These are phyloP conservation scores for Metschnikowia chrysomelidarum DNA, from an alignment of 805 yeast species.

Conservation along the genomic window DNA sequence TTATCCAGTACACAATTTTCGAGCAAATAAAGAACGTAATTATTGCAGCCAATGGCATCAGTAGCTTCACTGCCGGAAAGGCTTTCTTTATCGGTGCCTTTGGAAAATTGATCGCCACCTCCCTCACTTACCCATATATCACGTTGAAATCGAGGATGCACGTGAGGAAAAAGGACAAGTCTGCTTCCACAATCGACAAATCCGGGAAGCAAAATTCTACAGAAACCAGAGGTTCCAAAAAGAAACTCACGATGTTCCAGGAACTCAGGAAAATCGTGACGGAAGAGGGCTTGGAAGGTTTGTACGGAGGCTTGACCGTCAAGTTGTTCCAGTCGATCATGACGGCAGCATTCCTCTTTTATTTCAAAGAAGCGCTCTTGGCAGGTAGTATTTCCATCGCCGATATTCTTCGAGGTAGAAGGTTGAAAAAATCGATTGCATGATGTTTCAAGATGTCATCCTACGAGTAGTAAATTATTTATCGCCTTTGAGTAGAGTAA, in stretches of 20 bases:
- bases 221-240: no score
- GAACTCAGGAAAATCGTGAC: conserved; percentile 57
- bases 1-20: conserved; percentile 86
- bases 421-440: conserved; percentile 6
- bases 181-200: conserved; percentile 15
- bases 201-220: conserved; percentile 4
- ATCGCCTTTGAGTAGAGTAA: no score
- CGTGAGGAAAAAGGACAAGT: conserved; percentile 42
- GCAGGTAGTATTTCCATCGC: conserved; percentile 55
- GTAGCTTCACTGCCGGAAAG: conserved; percentile 61
- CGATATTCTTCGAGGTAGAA: conserved; percentile 28
- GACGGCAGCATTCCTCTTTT: conserved; percentile 87
- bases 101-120: conserved; percentile 87
- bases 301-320: conserved; percentile 78
- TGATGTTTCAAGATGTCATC: not conserved
- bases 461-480: no score
- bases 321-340: conserved; percentile 80
- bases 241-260: conserved; percentile 43
- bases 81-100: conserved; percentile 87
- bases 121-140: conserved; percentile 86
- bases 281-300: conserved; percentile 71
- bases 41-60: conserved; percentile 49
- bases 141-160: conserved; percentile 90
- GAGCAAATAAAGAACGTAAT: conserved; percentile 78
- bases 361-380: conserved; percentile 84